Evolutionary conservation across 441 rosid genomes (phyloP).

Genomic region (Populus hybrid): DNA sequence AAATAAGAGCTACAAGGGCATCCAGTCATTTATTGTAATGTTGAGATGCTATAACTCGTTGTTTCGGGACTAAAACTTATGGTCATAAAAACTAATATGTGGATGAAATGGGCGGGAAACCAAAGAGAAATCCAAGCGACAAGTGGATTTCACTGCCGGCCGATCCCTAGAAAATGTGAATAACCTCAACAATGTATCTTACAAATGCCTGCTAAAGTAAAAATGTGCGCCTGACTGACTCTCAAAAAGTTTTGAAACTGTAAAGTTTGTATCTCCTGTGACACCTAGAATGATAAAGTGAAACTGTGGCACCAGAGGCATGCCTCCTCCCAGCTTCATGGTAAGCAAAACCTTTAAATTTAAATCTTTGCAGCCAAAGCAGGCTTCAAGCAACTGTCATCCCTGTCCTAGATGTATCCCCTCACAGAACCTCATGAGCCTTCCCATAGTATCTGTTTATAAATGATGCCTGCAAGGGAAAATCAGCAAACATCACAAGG

Average conservation of each 20-base stretch:
- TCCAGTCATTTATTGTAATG: background rate
- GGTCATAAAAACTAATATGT: background rate
- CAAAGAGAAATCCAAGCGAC: background rate
- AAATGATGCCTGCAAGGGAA: constrained; percentile 52
- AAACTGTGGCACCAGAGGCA: constrained; percentile 12
- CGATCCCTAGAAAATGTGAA: constrained; percentile 16
- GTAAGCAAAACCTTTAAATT: constrained; percentile 18
- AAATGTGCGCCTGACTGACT: constrained; percentile 8
- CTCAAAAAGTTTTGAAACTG: constrained; percentile 18
- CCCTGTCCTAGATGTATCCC: background rate
- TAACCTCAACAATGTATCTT: constrained; percentile 26
- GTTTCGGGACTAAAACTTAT: background rate
- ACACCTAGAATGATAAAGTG: background rate
- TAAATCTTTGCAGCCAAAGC: constrained; percentile 14
- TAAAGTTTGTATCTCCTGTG: constrained; percentile 16
- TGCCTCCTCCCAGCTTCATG: constrained; percentile 22
- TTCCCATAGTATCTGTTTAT: constrained; percentile 77
- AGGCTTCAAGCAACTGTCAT: background rate
- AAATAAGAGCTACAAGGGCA: background rate
- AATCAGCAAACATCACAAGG: background rate
- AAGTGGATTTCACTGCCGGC: constrained; percentile 13
- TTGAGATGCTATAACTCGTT: background rate
- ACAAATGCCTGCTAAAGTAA: constrained; percentile 23
- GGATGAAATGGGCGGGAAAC: background rate
- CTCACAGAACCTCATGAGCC: constrained; percentile 66